Base-by-base conservation (phyloP, 2,329 filamentous ascomycete genomes). In the Orbilia quercus region DNA sequence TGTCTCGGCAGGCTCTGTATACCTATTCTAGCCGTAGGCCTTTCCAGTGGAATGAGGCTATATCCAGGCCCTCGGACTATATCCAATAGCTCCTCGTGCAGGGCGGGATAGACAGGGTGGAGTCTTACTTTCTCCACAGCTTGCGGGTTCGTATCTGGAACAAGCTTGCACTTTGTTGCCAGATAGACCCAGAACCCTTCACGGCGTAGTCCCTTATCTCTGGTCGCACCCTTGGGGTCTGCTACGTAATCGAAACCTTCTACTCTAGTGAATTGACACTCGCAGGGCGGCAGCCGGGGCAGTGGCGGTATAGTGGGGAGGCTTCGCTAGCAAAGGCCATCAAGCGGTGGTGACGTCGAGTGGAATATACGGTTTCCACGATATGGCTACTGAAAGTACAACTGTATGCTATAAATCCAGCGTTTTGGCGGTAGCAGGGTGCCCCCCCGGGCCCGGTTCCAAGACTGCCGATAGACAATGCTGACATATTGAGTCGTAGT, bases 181-280 rank as follows among this genome's bases (percentile, higher is more conserved):
- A 69, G 34, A 25, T 69, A 45, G 9, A 51, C 31, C 64, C 64
- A 69, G 18, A 59, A 59, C 14, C 64, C 64, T 20, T 69, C 53
- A 5, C 11, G 5, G 7, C 47, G 28, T 12, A 42, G 22, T 1
- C 16, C 12, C 38, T 50, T 42, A 16, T 23, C 42, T 6, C 6
- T 9, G 7, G 36, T 54, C 9, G 22, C 34, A 9, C 36, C 18
- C 18, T 9, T 50, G 48, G n/a, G 28, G 28, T 48, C 25, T 47
- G 38, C 22, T 0, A 69, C 64, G 28, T 23, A 69, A 38, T 69
- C 45, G 25, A 69, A 69, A 5, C 18, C 64, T 40, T 69, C 64
- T 18, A 69, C 47, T 14, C 64, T 48, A 2, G 54, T 59, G 47
- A 69, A 69, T 59, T 59, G n/a, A 69, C 34, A 14, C 53, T 69